phyloP scores from a whole-genome alignment of 305 asterid genomes.

The Plantago coronopus region DNA sequence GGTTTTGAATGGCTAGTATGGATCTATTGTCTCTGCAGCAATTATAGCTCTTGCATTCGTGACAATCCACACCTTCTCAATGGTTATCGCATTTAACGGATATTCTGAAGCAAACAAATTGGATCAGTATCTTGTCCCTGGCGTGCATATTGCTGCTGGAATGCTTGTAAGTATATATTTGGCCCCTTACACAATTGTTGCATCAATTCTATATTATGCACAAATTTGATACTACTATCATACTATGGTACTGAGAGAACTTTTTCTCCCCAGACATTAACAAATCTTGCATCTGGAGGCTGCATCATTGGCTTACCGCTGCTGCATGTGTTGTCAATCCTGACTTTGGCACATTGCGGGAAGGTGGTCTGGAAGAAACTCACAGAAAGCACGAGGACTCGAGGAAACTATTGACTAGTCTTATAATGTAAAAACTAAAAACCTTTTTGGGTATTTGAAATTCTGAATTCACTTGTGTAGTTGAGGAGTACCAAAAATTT shows the following conservation, averaged over 20 bases:
- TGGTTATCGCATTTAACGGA: slow-evolving; percentile 93
- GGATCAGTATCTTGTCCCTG: slow-evolving; percentile 74
- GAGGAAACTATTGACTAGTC: slow-evolving; percentile 26
- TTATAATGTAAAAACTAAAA: background rate
- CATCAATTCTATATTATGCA: slow-evolving; percentile 1
- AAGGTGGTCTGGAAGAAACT: slow-evolving; percentile 69
- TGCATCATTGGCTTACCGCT: slow-evolving; percentile 80
- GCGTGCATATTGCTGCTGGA: slow-evolving; percentile 75
- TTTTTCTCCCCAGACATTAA: slow-evolving; percentile 54
- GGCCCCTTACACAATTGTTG: slow-evolving; percentile 4
- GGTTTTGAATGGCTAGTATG: slow-evolving; percentile 1
- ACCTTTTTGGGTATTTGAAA: too few species aligned
- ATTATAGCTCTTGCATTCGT: slow-evolving; percentile 86
- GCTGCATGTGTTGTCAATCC: slow-evolving; percentile 47
- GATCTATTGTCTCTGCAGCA: slow-evolving; percentile 55
- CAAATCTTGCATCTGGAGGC: slow-evolving; percentile 79
- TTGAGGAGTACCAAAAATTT: too few species aligned
- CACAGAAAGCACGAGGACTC: slow-evolving; percentile 43
- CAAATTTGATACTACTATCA: background rate
- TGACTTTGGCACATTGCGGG: slow-evolving; percentile 65
- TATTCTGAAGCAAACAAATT: slow-evolving; percentile 64
- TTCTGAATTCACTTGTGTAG: too few species aligned
- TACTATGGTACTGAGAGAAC: too few species aligned
- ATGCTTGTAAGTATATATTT: slow-evolving; percentile 54
- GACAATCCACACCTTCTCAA: slow-evolving; percentile 89